Percentiles rank a stretch among this genome's conserved stretches.
Evolutionary conservation across 331 rosid genomes (phyloP).

Genomic region (Rhamnella rubrinervis): DNA sequence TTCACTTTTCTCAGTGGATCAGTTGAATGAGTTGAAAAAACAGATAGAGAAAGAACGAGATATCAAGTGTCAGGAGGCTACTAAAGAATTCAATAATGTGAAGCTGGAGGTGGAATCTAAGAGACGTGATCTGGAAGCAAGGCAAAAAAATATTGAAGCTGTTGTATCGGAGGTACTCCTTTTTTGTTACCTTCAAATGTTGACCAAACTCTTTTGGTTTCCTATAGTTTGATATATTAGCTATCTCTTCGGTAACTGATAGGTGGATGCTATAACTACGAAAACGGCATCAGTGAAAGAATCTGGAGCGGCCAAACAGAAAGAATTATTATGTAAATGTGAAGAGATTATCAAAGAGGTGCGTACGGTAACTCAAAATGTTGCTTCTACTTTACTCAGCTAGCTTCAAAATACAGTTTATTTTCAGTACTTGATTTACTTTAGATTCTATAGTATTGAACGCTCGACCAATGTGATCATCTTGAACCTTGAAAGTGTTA

Average conservation of each 20-base stretch:
- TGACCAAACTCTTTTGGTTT: neutral
- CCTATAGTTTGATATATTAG: conserved; percentile 1
- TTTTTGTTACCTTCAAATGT: neutral
- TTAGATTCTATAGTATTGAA: neutral
- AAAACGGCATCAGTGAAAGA: conserved; percentile 41
- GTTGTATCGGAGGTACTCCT: conserved; percentile 56
- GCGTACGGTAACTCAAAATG: neutral
- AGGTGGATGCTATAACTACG: conserved; percentile 61
- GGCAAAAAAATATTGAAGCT: conserved; percentile 61
- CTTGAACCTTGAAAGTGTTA: too few relatives aligned
- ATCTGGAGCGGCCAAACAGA: conserved; percentile 46
- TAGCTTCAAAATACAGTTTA: neutral
- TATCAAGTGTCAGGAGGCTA: conserved; percentile 51
- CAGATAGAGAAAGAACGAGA: conserved; percentile 62
- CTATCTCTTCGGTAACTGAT: conserved; percentile 20
- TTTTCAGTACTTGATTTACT: neutral
- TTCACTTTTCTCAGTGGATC: conserved; percentile 44
- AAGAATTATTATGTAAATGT: conserved; percentile 34
- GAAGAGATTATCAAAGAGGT: conserved; percentile 67
- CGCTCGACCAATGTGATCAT: conserved; percentile 2
- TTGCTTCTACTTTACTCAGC: conserved; percentile 2
- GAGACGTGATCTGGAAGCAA: conserved; percentile 55
- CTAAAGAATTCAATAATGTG: conserved; percentile 38
- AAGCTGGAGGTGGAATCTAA: conserved; percentile 61
- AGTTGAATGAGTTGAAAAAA: conserved; percentile 48